Conservation (phyloP, 805 yeast species). For the Starmerella tilneyi region DNA sequence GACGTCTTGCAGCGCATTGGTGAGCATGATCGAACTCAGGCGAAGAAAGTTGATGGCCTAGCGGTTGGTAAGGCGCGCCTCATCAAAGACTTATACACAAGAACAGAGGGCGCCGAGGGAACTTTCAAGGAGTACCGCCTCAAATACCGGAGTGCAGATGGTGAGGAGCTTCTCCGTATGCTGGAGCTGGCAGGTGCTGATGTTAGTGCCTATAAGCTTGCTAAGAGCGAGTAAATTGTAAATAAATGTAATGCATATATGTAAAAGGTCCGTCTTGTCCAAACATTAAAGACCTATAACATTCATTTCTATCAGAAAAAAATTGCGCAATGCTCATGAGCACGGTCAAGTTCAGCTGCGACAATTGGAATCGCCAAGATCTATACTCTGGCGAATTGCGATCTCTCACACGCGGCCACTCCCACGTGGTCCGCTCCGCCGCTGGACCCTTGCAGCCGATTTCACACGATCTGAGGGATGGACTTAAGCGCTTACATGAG, state of each 20-base stretch:
- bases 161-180: slow-evolving; percentile 41
- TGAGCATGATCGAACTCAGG: slow-evolving; percentile 33
- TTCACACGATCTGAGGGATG: not conserved
- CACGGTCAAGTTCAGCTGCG: no score
- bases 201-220: slow-evolving; percentile 1
- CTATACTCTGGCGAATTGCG: no score
- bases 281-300: no score
- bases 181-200: slow-evolving; percentile 38
- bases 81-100: slow-evolving; percentile 31
- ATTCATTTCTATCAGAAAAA: no score
- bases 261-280: not conserved
- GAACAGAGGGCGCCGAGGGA: not conserved
- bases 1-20: slow-evolving; percentile 2
- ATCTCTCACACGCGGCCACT: no score
- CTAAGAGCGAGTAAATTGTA: not conserved
- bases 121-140: slow-evolving; percentile 41
- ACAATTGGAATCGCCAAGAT: no score
- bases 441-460: no score
- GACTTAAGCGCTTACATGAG: not conserved
- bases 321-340: no score
- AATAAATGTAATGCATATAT: not conserved
- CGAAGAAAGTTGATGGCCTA: slow-evolving; percentile 36
- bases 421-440: no score
- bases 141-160: slow-evolving; percentile 37
- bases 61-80: slow-evolving; percentile 58